Base-by-base conservation (phyloP, 2,329 filamentous ascomycete species). In the Phaeosphaeriaceae sp. region DNA sequence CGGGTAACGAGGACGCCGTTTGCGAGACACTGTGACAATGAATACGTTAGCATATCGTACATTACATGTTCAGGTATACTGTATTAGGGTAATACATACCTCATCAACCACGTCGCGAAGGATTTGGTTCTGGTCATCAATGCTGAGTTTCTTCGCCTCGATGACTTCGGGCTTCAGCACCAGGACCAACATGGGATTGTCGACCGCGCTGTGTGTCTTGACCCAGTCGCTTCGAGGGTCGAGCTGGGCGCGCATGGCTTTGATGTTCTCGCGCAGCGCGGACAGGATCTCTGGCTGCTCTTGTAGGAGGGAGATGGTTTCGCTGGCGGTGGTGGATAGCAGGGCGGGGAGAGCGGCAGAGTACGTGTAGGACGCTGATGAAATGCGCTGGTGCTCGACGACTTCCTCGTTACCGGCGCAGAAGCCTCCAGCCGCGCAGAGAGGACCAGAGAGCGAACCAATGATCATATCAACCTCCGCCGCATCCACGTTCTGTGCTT, bases 391-490 rank as follows among this genome's bases (percentile, higher is more conserved):
- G 74, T 99, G 95, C 76, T 96, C 92, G 19, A 98, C 91, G 19
- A 98, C 93, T 74, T 97, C 95, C 64, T 89, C 89, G 41, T 90
- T 89, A 19, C 93, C 94, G 17, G 94, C 93, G 76, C 95, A 99
- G 83, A 99, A 99, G 17, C 95, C 95, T 67, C 96, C 95, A 54
- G 93, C 94, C 10, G 92, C 93, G 73, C 94, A 95, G 40, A 99
- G 84, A 17, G 93, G 91, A 1, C 95, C 94, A 13, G 94, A 89
- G 47, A 99, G 87, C 36, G 92, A 96, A 45, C 96, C 95, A 52
- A 98, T 87, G 66, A 99, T 94, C 93, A 99, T 97, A 81, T 99
- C 95, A 50, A 99, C 89, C 74, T 96, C 91, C 10, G 90, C 88
- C 0, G 94, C 89, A 75, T 98, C 95, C 19, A 99, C 94, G 69